Base-by-base conservation (phyloP, 1,284 basidiomycete genomes). In the Trametes hirsuta region DNA sequence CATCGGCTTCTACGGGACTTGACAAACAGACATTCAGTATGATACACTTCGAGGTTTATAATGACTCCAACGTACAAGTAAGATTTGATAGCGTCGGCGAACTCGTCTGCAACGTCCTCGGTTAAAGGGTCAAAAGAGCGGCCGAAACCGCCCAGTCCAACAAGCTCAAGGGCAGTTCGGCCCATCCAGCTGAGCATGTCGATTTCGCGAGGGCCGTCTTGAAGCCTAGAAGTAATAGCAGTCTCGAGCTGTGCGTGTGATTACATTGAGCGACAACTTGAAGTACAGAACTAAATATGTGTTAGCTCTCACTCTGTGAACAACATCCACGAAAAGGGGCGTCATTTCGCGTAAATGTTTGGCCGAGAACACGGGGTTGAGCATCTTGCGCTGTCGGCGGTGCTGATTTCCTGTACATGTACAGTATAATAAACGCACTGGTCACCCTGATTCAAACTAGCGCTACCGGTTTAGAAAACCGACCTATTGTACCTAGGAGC, bases 71-170 rank as follows among this genome's bases (percentile, higher is more conserved):
- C 67, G 25, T 22, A 72, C 70, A 64, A 52, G 46, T 66, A 68
- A 0, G 53, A 55, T 42, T 72, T 72, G 37, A 70, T 58, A 4
- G 70, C 63, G 8, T 64, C 61, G 1, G 60, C 64, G 47, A 73
- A 74, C 18, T 69, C 65, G 46, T 66, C 55, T n/a, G 68, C 53
- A 22, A 68, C 69, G 8, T 73, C 63, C 18, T 62, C 59, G 9
- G 66, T 63, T 36, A 76, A 67, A 15, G 73, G 69, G 49, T 76
- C 70, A 68, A 78, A 78, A 4, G 76, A 74, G 53, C 77, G 72
- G 1, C 76, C 77, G 1, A 79, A 63, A 1, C 75, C 77, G 14
- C 72, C 76, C 47, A 75, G 75, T 6, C 75, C 74, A 54, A 79
- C 72, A 34, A 78, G 68, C 63, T 79, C 78, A 41, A 79, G 71